Percentiles rank a stretch among this genome's conserved stretches.
These are phyloP conservation scores for Botrytis squamosa DNA, from an alignment of 2,329 filamentous ascomycete genomes.

Conservation along the genomic window DNA sequence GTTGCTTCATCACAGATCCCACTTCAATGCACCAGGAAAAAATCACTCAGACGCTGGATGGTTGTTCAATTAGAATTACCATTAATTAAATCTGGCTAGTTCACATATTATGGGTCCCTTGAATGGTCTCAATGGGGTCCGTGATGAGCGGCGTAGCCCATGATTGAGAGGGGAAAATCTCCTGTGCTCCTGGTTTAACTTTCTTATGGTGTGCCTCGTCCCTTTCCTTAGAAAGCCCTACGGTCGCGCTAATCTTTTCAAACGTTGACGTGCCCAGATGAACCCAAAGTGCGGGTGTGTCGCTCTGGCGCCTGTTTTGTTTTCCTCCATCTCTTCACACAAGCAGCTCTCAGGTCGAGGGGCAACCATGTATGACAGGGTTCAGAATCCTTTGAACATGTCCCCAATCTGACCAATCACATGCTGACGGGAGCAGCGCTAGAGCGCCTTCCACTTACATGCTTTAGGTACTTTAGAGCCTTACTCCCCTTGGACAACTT, in stretches of 20 bases:
- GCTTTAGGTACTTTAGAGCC: conserved; percentile 33
- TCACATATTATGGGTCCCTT: background rate
- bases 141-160: conserved; percentile 20
- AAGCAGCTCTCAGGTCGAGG: conserved; percentile 17
- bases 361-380: conserved; percentile 18
- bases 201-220: conserved; percentile 19
- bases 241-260: conserved; percentile 20
- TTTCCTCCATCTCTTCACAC: conserved; percentile 19
- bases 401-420: conserved; percentile 22
- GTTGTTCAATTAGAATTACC: conserved; percentile 13
- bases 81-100: conserved; percentile 14
- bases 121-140: conserved; percentile 18
- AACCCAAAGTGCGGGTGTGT: conserved; percentile 38
- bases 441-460: conserved; percentile 22
- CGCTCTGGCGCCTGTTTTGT: conserved; percentile 23
- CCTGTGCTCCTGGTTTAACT: conserved; percentile 4
- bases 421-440: conserved; percentile 21
- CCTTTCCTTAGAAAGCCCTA: conserved; percentile 20
- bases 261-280: conserved; percentile 37
- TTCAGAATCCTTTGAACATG: conserved; percentile 18
- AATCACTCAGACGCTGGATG: background rate
- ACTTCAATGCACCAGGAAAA: conserved; percentile 2
- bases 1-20: conserved; percentile 8
- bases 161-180: conserved; percentile 18
- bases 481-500: conserved; percentile 30